A percentile compares a stretch with the other conserved stretches of the same genome.
Evolutionary conservation across 1,284 basidiomycete genomes (phyloP).

Genomic region (Sporisorium graminicola): DNA sequence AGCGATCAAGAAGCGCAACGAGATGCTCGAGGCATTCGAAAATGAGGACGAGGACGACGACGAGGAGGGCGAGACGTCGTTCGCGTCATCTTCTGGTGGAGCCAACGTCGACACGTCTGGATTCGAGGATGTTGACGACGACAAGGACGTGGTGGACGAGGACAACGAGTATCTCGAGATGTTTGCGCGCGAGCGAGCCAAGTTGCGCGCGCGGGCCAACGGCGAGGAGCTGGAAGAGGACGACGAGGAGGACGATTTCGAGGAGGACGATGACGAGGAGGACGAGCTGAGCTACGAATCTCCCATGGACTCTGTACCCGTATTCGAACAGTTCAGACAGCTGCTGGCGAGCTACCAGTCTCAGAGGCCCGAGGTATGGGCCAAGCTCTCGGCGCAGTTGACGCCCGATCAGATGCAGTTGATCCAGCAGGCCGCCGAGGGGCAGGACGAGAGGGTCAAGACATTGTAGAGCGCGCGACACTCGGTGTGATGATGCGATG

Average conservation of each 20-base stretch:
- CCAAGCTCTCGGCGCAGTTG: constrained; percentile 29
- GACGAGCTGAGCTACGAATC: constrained; percentile 62
- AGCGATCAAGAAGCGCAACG: constrained; percentile 60
- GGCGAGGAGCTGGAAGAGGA: constrained; percentile 51
- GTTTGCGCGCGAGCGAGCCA: constrained; percentile 61
- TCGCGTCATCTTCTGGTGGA: constrained; percentile 28
- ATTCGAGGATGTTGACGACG: constrained; percentile 60
- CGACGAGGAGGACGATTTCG: constrained; percentile 52
- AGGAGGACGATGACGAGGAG: constrained; percentile 54
- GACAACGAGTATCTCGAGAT: constrained; percentile 69
- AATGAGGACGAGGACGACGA: constrained; percentile 60
- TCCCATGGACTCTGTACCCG: constrained; percentile 59
- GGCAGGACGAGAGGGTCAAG: constrained; percentile 43
- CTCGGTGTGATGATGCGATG: not conserved
- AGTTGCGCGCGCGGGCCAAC: constrained; percentile 54
- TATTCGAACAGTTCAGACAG: constrained; percentile 60
- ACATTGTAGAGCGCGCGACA: constrained; percentile 17
- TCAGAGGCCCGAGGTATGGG: constrained; percentile 46
- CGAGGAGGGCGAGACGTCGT: constrained; percentile 47
- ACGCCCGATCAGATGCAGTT: constrained; percentile 51
- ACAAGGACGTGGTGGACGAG: constrained; percentile 66
- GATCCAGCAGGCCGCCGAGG: constrained; percentile 37
- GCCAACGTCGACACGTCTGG: constrained; percentile 27
- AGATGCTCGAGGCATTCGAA: constrained; percentile 61
- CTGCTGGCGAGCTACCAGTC: constrained; percentile 51